Evolutionary conservation across 768 basidiomycete species (phyloP), one percentile per base, ranked within the genome.

Genomic region (Clathrus columnatus): DNA sequence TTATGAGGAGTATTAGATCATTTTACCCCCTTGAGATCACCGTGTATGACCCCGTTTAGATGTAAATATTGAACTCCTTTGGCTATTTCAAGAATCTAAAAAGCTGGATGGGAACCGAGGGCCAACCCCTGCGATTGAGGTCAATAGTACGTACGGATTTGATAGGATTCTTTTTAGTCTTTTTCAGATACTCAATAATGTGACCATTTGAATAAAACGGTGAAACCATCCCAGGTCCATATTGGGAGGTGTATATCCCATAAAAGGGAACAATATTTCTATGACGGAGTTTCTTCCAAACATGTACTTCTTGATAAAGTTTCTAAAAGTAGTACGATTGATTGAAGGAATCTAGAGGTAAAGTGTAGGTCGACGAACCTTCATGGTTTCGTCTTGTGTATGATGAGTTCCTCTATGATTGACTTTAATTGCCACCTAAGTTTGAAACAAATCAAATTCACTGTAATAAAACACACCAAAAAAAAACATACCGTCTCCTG

Each of bases 21-120:
- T n/a, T n/a, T n/a, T n/a, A 64, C 64, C 28, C 50, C 63, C 44
- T 64, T 61, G 6, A 65, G 41, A 52, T 64, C 64, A 17, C 63
- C 64, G 21, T 65, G 64, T 17, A 65, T 52, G 2, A 64, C 47
- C 8, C 56, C 41, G 17, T 57, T 10, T 6, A 30, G 20, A 49
- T 65, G 64, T 5, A 65, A 44, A 29, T 64, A 65, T 26, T 58
- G 20, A 10, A 65, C 47, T 1, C 63, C 64, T 7, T 26, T 27
- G 11, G 60, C 60, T 1, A 62, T 59, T 18, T 60, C 58, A 26
- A 57, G 41, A 17, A 63, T 58, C 63, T 64, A 32, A 41, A 50
- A 6, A 20, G 1, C 18, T 18, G 14, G 20, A 18, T 36, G 7
- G n/a, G n/a, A 36, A 36, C n/a, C n/a, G n/a, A n/a, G n/a, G n/a